Conservation (phyloP, 805 yeast species). For the Suhomyces prunicola region DNA sequence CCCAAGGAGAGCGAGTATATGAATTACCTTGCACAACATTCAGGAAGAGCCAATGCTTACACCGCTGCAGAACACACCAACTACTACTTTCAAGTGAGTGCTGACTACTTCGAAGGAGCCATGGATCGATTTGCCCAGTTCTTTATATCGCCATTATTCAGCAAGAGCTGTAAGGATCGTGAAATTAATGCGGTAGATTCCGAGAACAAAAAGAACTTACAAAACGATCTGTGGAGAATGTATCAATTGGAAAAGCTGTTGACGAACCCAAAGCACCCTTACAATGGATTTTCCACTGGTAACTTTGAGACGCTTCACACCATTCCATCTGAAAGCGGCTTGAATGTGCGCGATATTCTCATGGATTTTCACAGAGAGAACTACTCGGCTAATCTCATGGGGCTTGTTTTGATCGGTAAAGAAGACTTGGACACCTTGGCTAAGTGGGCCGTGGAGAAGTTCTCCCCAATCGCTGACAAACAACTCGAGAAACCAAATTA, state of each 20-base stretch:
- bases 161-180: conserved; percentile 72
- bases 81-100: conserved; percentile 81
- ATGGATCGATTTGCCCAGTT: conserved; percentile 91
- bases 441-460: conserved; percentile 64
- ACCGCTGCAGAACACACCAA: conserved; percentile 88
- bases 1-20: conserved; percentile 74
- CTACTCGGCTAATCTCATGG: conserved; percentile 88
- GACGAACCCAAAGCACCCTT: conserved; percentile 77
- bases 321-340: conserved; percentile 54
- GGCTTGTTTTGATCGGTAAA: conserved; percentile 77
- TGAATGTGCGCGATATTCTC: conserved; percentile 79
- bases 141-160: conserved; percentile 80
- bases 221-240: conserved; percentile 84
- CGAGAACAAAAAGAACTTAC: conserved; percentile 91
- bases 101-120: conserved; percentile 78
- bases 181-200: conserved; percentile 95
- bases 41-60: conserved; percentile 89
- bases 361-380: conserved; percentile 66
- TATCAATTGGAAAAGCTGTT: conserved; percentile 78
- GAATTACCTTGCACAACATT: conserved; percentile 73
- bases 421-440: conserved; percentile 73
- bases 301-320: conserved; percentile 70
- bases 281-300: conserved; percentile 87
- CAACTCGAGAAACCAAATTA: conserved; percentile 45
- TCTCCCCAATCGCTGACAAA: conserved; percentile 59